Conservation (phyloP, 768 basidiomycete genomes). For the Suillus hirtellus region DNA sequence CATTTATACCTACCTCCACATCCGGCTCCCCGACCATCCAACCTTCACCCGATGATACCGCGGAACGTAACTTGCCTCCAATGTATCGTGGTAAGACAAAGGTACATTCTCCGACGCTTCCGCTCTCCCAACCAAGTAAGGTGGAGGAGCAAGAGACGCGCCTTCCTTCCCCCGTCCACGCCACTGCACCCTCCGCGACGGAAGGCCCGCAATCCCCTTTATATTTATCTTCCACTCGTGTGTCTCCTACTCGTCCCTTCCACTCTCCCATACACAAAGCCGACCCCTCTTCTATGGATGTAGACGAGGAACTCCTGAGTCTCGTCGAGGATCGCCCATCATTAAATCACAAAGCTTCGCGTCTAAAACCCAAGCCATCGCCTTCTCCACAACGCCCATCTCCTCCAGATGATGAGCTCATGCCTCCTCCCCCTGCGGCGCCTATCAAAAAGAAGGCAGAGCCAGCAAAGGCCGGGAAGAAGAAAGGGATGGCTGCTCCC, state of each 20-base stretch:
- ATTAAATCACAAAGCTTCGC: conserved; percentile 15
- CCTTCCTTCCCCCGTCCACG: conserved; percentile 1
- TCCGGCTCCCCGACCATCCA: neutral
- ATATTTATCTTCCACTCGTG: neutral
- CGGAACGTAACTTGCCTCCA: conserved; percentile 1
- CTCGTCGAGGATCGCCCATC: conserved; percentile 56
- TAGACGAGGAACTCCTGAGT: conserved; percentile 66
- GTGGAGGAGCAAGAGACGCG: conserved; percentile 3
- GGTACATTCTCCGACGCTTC: neutral
- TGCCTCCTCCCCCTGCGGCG: conserved; percentile 15
- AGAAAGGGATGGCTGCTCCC: conserved; percentile 28
- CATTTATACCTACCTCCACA: neutral
- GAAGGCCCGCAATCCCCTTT: neutral
- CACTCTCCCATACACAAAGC: conserved; percentile 11
- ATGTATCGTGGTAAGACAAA: conserved; percentile 7
- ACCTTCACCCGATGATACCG: neutral
- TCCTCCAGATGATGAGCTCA: conserved; percentile 13
- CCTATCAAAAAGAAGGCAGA: conserved; percentile 8
- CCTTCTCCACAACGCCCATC: conserved; percentile 16
- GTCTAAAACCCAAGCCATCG: conserved; percentile 12
- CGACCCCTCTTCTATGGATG: conserved; percentile 44
- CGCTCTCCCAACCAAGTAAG: neutral
- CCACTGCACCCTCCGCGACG: neutral
- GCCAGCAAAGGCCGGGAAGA: conserved; percentile 34
- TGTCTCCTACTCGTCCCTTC: neutral